Evolutionary conservation across 208 protist species (phyloP).

Genomic region (Wallacemonas rigidus): DNA sequence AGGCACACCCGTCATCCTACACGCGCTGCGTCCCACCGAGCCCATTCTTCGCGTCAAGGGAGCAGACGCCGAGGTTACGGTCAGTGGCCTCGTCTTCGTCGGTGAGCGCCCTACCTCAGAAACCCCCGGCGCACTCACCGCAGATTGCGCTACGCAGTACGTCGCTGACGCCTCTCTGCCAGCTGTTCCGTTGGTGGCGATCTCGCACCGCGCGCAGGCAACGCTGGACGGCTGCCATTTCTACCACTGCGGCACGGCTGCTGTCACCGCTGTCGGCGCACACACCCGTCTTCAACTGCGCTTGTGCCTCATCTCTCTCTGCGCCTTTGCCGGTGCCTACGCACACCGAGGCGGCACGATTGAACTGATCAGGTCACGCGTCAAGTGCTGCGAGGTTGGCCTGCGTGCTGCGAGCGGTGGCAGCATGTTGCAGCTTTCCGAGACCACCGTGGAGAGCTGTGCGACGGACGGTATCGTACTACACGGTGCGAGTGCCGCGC

Average conservation of each 20-base stretch:
- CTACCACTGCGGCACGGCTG: slow-evolving; percentile 53
- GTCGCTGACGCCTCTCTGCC: slow-evolving; percentile 14
- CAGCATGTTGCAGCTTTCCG: slow-evolving; percentile 25
- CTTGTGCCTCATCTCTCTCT: slow-evolving; percentile 58
- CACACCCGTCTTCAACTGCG: slow-evolving; percentile 38
- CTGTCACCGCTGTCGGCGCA: slow-evolving; percentile 34
- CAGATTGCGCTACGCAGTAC: not conserved
- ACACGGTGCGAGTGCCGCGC: slow-evolving; percentile 34
- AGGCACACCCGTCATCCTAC: slow-evolving; percentile 65
- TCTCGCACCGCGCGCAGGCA: slow-evolving; percentile 36
- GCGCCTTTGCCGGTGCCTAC: slow-evolving; percentile 57
- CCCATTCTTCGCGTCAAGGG: slow-evolving; percentile 57
- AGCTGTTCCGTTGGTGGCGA: slow-evolving; percentile 36
- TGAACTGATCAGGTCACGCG: slow-evolving; percentile 35
- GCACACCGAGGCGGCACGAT: slow-evolving; percentile 34
- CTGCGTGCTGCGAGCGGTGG: slow-evolving; percentile 28
- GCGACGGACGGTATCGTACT: slow-evolving; percentile 59
- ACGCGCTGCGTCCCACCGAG: slow-evolving; percentile 35
- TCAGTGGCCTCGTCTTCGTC: slow-evolving; percentile 67
- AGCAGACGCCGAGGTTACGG: slow-evolving; percentile 20
- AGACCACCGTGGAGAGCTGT: slow-evolving; percentile 53
- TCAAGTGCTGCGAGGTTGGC: slow-evolving; percentile 58
- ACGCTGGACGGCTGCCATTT: slow-evolving; percentile 62
- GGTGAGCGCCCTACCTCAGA: slow-evolving; percentile 19
- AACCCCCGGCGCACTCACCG: not conserved